phyloP scores from a whole-genome alignment of 306 rosid genomes.

The Medicago arabica region DNA sequence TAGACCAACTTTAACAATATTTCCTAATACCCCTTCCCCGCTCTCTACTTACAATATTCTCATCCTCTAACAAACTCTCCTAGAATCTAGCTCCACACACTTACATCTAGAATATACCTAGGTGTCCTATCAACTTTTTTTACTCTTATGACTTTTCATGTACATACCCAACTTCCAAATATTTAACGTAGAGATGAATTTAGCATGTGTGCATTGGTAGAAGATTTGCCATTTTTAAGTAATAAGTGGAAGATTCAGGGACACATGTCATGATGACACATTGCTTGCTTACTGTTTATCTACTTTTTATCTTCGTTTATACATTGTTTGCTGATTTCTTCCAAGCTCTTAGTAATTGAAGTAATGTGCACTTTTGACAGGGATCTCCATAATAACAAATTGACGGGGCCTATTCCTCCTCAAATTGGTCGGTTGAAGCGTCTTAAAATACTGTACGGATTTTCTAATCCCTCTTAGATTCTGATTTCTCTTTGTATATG shows the following conservation, averaged over 20 bases:
- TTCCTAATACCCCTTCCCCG: too few species aligned
- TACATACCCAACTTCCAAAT: not conserved
- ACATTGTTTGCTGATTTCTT: constrained; percentile 4
- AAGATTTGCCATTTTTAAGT: not conserved
- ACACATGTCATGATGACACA: constrained; percentile 14
- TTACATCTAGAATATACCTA: too few species aligned
- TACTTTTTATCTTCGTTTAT: not conserved
- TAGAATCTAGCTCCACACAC: too few species aligned
- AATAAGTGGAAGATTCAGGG: not conserved
- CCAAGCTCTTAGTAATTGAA: constrained; percentile 17
- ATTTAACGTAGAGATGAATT: not conserved
- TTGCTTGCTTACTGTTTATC: constrained; percentile 10
- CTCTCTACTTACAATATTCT: too few species aligned
- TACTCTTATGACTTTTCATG: not conserved
- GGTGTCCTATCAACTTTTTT: not conserved
- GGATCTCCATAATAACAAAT: constrained; percentile 96
- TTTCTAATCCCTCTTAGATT: constrained; percentile 31
- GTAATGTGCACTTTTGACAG: constrained; percentile 54
- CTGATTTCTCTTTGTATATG: constrained; percentile 12
- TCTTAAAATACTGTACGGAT: constrained; percentile 79
- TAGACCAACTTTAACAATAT: too few species aligned
- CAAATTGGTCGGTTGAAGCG: constrained; percentile 97
- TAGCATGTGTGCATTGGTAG: not conserved
- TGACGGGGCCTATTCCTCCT: constrained; percentile 98
- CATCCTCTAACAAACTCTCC: too few species aligned